Evolutionary conservation across 768 basidiomycete genomes (phyloP).

Genomic region (Inosperma sp.): DNA sequence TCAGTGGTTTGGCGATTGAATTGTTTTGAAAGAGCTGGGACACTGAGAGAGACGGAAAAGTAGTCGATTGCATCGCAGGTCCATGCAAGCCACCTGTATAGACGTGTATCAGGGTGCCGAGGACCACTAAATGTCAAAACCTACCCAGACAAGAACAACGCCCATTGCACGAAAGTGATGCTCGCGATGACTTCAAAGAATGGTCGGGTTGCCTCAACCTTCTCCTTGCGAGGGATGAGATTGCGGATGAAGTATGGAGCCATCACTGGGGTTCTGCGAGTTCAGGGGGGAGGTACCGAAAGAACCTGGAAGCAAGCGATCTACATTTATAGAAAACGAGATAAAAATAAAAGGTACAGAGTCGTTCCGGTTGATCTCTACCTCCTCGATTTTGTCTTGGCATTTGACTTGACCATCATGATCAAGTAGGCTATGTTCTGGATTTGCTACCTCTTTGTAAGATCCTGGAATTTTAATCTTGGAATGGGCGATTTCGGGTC

Average conservation of each 20-base stretch:
- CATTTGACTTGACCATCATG: neutral
- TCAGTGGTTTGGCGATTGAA: conserved; percentile 20
- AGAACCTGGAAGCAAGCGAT: neutral
- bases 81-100: conserved; percentile 27
- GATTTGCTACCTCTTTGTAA: neutral
- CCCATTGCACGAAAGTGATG: conserved; percentile 50
- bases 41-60: conserved; percentile 27
- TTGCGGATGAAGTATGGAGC: conserved; percentile 47
- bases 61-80: conserved; percentile 28
- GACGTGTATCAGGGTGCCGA: neutral
- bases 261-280: conserved; percentile 26
- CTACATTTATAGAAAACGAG: conserved; percentile 1
- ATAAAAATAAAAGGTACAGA: conserved; percentile 2
- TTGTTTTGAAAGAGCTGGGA: conserved; percentile 18
- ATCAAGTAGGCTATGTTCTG: neutral
- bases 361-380: too few species aligned
- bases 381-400: neutral
- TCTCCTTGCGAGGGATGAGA: conserved; percentile 47
- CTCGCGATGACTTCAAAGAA: conserved; percentile 38
- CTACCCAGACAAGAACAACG: conserved; percentile 57
- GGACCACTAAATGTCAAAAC: conserved; percentile 16
- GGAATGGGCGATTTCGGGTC: too few species aligned
- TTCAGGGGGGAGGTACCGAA: neutral
- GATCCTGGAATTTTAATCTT: too few species aligned
- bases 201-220: conserved; percentile 31